phyloP scores from a whole-genome alignment of 148 eudicot genomes.

The Amaranthus cruentus region DNA sequence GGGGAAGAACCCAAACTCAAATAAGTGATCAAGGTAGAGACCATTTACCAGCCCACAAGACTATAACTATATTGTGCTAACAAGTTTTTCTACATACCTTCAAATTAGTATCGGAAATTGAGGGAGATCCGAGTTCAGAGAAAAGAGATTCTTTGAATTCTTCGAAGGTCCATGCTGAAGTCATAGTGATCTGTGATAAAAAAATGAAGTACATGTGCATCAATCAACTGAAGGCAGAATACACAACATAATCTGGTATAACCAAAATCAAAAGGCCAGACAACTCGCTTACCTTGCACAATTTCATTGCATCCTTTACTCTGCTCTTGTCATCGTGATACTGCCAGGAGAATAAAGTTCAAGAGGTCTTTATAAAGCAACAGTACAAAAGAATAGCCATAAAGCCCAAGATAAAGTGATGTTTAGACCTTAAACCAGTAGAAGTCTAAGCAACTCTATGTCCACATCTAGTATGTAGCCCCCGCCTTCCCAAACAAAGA shows the following conservation, averaged over 20 bases:
- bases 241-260: background rate
- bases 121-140: slow-evolving; percentile 41
- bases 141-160: slow-evolving; percentile 60
- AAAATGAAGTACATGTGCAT: background rate
- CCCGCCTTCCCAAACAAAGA: background rate
- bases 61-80: too few species aligned
- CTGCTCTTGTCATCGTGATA: slow-evolving; percentile 82
- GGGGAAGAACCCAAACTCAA: too few species aligned
- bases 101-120: slow-evolving; percentile 67
- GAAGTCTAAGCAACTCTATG: too few species aligned
- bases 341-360: slow-evolving; percentile 38
- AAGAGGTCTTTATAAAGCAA: slow-evolving; percentile 6
- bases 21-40: too few species aligned
- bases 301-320: slow-evolving; percentile 69
- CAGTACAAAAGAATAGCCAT: background rate
- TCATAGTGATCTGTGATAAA: slow-evolving; percentile 49
- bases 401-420: background rate
- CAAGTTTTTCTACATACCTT: slow-evolving; percentile 37
- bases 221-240: background rate
- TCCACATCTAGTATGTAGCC: background rate
- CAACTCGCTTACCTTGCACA: slow-evolving; percentile 50
- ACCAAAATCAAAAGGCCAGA: background rate
- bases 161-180: slow-evolving; percentile 60
- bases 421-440: too few species aligned
- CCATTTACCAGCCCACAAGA: too few species aligned